Evolutionary conservation across 2,329 filamentous ascomycete genomes (phyloP), one percentile per base, ranked within the genome.

Genomic region (Pseudopithomyces maydicus): DNA sequence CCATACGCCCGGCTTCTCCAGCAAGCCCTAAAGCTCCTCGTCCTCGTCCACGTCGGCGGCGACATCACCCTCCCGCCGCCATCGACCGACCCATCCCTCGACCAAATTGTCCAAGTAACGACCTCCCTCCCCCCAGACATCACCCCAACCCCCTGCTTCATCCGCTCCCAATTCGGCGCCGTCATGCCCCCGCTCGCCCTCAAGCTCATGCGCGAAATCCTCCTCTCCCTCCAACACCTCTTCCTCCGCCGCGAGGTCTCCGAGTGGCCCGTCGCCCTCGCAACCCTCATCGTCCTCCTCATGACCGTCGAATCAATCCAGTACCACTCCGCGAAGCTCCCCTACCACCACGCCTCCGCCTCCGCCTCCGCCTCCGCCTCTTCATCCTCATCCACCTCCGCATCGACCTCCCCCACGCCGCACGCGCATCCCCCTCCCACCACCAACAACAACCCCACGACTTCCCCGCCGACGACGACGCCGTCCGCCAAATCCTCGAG

Each of bases 301-400:
- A 77, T 78, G 74, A 71, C 68, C 0, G 61, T 77, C 15, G 75
- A 78, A 46, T 74, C 68, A 7, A 68, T 75, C 15, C 74, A 77
- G 20, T 77, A 77, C 59, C 74, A 78, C 32, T 68, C 71, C 0
- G 70, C 72, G 0, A 76, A 75, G 46, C 49, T 69, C 0, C 68
- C 73, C 0, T 78, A 76, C 44, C 75, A 78, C 52, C 52, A 63
- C 46, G 45, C 47, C 2, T 63, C 62, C 55, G 57, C 57, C 19
- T 3, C 33, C 1, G 5, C 41, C 6, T n/a, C n/a, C n/a, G n/a
- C n/a, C n/a, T n/a, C n/a, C n/a, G n/a, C n/a, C n/a, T n/a, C n/a
- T n/a, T n/a, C n/a, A n/a, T n/a, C n/a, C n/a, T n/a, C n/a, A n/a
- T n/a, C n/a, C n/a, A n/a, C n/a, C n/a, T n/a, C n/a, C n/a, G n/a